Base-by-base conservation (phyloP, 495 filamentous ascomycete species). In the Penicillium cataractarum region DNA sequence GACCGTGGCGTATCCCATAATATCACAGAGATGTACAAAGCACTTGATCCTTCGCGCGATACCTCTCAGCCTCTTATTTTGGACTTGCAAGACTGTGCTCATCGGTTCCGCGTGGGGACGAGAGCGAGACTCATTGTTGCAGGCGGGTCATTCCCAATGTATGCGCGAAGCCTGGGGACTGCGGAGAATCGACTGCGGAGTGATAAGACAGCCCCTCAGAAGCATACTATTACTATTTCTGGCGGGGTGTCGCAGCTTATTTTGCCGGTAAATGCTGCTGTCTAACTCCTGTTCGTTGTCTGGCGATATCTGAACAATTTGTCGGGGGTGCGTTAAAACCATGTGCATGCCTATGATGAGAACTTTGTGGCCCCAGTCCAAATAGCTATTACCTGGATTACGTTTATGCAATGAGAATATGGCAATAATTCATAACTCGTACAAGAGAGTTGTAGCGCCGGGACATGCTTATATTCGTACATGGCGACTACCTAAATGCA, bases 1-100 rank as follows among this genome's bases (percentile, higher is more conserved):
- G 10, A 42, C 10, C 37, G 60, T 6, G 71, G 72, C 15, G 57
- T 67, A 7, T 76, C 73, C 44, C 64, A 65, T 29, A 72, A 63
- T 33, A 57, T 76, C 42, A 68, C 64, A 24, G 65, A 76, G 53
- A 3, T 63, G 15, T 69, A 69, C 24, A 46, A 35, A 24, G 63
- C 60, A 3, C 64, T 69, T 35, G 63, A 66, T 21, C 60, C 66
- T 2, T 44, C 22, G 22, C 66, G 66, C 7, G 66, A 66, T 21
- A 57, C 12, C 12, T 31, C 60, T 13, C 39, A 65, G 31, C 49
- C 58, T n/a, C 35, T 69, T 0, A 26, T 55, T 4, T 42, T 69
- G 21, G 27, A 58, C 12, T 54, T 69, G 21, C 60, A 56, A 44
- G 66, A 66, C 37, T 69, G 66, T 32, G 66, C 66, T 33, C 66